Evolutionary conservation across 768 basidiomycete species (phyloP), one percentile per base, ranked within the genome.

Genomic region (Suillus tomentosus): DNA sequence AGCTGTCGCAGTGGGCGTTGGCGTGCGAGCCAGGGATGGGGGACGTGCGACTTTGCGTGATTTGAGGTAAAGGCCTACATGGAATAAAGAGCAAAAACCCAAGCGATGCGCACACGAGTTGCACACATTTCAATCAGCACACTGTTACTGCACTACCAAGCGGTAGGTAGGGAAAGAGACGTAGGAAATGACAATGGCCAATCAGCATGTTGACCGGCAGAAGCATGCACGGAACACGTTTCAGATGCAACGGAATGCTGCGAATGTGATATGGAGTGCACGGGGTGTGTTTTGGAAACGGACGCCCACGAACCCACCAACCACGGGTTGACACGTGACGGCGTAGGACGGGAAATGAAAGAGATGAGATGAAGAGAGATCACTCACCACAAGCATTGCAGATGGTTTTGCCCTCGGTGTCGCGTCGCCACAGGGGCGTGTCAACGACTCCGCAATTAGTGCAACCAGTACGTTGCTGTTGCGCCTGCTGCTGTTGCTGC

Each of bases 341-440:
- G 48, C 54, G 66, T 70, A 71, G 68, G 67, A 71, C 68, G 65
- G 71, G 76, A 69, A 71, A 72, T 72, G 71, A 71, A 70, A 74
- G 72, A 72, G 73, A 77, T 76, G 71, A 70, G 72, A 73, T 72
- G 71, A 71, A 73, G 71, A 68, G 71, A 66, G 67, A 73, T 67
- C 63, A 85, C 92, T 84, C 75, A 94, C 93, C 94, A 77, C 94
- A 95, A 60, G 91, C 90, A 76, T 95, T 95, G 81, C 94, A 95
- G 72, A 95, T 85, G 57, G 88, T 85, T 76, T 90, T 92, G 64
- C 93, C 94, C 69, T 91, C 87, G 51, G 83, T 79, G 73, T 92
- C 92, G 69, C 92, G 84, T 70, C 92, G 81, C 94, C 94, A 95
- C 34, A 94, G 85, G 42, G 93, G 92, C 62, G 92, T 93, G 66